Evolutionary conservation across 371 early-diverging fungal genomes (phyloP), one percentile per base, ranked within the genome.

Genomic region (Mortierella sp.): DNA sequence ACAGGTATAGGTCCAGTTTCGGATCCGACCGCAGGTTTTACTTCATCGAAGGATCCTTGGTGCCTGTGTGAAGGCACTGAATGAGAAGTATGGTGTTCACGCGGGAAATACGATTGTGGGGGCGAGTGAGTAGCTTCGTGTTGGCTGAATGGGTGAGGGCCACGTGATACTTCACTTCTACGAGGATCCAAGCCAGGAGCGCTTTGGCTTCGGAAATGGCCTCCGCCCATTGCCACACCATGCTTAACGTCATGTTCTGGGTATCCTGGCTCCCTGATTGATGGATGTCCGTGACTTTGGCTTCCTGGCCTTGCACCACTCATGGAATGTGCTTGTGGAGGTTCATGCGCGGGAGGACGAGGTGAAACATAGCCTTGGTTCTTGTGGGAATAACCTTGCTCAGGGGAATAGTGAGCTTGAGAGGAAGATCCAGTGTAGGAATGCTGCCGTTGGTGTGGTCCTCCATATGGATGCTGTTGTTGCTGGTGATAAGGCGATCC

Each of bases 161-260:
- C 67, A 21, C 74, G 58, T 2, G 74, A 4, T 9, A 9, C 33
- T 15, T 81, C 81, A 36, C 32, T 47, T 21, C 72, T 47, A 10
- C 81, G 59, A 4, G 81, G 81, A 28, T 81, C 81, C 19, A 68
- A 41, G 3, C 81, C 81, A 19, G 81, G 81, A 4, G 81, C 81
- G 36, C 76, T 76, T 32, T 81, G 81, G 40, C 81, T 81, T 21
- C 81, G 76, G 57, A 69, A 72, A 50, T 81, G 81, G 8, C 76
- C 81, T 32, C 72, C 81, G 45, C 58, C 65, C 68, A 64, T 64
- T 13, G 58, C 10, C 9, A 61, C 4, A 2, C 72, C 69, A 47
- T 69, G 72, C 38, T 77, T 77, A 13, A 55, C n/a, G 15, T 72
- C 77, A 63, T 76, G 58, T 19, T 67, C 72, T 9, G 50, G 38